Evolutionary conservation across 1,139 yeast genomes (phyloP), one percentile per base, ranked within the genome.

Genomic region (Diutina ranongensis): DNA sequence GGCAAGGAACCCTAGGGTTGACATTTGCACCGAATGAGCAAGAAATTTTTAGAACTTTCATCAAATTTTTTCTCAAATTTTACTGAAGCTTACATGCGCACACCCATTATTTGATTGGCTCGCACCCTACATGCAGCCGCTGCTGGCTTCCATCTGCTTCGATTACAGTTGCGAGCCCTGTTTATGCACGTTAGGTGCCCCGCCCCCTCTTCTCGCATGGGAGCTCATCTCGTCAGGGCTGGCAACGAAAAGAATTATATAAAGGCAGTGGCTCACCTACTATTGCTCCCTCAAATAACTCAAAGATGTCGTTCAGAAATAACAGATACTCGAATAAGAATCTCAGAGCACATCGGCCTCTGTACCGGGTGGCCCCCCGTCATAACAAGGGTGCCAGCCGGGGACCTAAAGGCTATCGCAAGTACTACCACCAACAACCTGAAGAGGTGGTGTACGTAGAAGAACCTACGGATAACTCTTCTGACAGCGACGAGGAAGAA

Each of bases 401-500:
- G n/a, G n/a, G n/a, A n/a, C n/a, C n/a, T n/a, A n/a, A n/a, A n/a
- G 22, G 47, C 34, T 49, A 48, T 44, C 40, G 47, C 40, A 48
- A 46, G 34, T 51, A 51, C 47, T 44, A 45, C 45, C 49, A 51
- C 45, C 49, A 51, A 3, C 54, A 51, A 40, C 53, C 55, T 2
- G 49, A 51, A 7, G 46, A 47, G 34, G 46, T 31, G n/a, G 51
- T 50, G 19, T 51, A 48, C 40, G 50, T 50, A 22, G 56, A 52
- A 50, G 54, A 50, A 53, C 55, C 52, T n/a, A 41, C 41, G 20
- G 32, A 20, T 13, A 27, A 27, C 34, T 53, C 50, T 35, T 47
- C 54, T 15, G 55, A 50, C 32, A 25, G 28, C 10, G 28, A 25
- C 10, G 58, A 54, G 40, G 54, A 51, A 34, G 60, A 55, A 46